phyloP scores from a whole-genome alignment of 2,329 filamentous ascomycete genomes.

The Colletotrichum gloeosporioides region DNA sequence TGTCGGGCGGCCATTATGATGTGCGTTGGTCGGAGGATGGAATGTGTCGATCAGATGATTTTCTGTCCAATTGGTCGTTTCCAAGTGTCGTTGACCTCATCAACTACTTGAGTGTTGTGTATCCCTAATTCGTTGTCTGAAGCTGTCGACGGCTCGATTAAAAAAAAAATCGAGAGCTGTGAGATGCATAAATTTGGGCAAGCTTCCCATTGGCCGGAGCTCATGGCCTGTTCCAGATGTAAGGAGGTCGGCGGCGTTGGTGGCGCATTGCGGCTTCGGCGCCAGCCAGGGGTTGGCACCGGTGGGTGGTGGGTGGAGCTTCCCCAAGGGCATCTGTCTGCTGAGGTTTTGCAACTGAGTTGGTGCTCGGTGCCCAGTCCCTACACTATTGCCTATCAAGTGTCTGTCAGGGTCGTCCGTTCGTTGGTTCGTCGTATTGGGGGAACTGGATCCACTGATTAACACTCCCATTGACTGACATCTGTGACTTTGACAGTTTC shows the following conservation, averaged over 20 bases:
- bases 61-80: background rate
- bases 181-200: background rate
- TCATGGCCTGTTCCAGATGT: background rate
- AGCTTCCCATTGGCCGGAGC: constrained; percentile 20
- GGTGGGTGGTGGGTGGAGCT: background rate
- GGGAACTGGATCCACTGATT: background rate
- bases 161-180: background rate
- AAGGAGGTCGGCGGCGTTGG: background rate
- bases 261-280: background rate
- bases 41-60: background rate
- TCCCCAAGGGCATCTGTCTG: background rate
- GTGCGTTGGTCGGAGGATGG: background rate
- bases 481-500: background rate
- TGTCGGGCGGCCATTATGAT: constrained; percentile 29
- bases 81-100: background rate
- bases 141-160: background rate
- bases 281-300: background rate
- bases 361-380: background rate
- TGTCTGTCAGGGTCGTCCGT: background rate
- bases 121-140: background rate
- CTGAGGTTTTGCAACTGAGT: background rate
- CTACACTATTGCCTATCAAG: background rate
- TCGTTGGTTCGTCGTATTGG: background rate
- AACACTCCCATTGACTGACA: background rate
- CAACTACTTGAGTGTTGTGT: background rate